Percentiles rank a stretch among this genome's conserved stretches.
phyloP scores from a whole-genome alignment of 2,329 filamentous ascomycete genomes.

The Gaeumannomyces tritici region DNA sequence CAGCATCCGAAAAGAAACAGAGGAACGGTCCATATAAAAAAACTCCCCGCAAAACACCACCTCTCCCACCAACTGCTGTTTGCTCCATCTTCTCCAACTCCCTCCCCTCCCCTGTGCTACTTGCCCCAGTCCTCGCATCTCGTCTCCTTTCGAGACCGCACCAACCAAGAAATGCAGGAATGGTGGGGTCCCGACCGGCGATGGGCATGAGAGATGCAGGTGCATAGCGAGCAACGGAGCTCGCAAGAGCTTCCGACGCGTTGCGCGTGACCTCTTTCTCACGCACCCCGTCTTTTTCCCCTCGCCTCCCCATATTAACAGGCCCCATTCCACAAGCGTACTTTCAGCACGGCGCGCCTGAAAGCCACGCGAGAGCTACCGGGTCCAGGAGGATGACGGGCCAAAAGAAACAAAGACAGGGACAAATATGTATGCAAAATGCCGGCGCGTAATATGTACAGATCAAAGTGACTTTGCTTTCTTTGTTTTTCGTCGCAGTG shows the following conservation, averaged over 20 bases:
- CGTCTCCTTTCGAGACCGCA: not conserved
- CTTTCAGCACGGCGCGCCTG: not conserved
- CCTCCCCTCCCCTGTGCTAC: not conserved
- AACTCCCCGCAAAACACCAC: no score
- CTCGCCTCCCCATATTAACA: not conserved
- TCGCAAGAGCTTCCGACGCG: not conserved
- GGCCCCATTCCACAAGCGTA: not conserved
- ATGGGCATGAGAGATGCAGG: no score
- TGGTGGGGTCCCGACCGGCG: not conserved
- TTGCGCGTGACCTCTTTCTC: not conserved
- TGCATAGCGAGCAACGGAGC: not conserved
- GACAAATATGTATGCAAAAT: not conserved
- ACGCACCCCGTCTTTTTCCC: not conserved
- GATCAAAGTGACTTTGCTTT: not conserved
- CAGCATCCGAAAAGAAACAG: no score
- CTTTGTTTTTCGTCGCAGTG: not conserved
- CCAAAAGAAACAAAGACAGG: not conserved
- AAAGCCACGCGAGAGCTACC: no score
- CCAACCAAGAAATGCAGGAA: not conserved
- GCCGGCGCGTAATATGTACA: no score
- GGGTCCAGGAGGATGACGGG: no score
- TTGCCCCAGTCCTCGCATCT: no score
- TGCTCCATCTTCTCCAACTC: not conserved
- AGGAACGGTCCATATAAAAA: no score
- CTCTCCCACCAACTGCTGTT: not conserved